Evolutionary conservation across 768 basidiomycete species (phyloP), one percentile per base, ranked within the genome.

Genomic region (Daedaleopsis nitida): DNA sequence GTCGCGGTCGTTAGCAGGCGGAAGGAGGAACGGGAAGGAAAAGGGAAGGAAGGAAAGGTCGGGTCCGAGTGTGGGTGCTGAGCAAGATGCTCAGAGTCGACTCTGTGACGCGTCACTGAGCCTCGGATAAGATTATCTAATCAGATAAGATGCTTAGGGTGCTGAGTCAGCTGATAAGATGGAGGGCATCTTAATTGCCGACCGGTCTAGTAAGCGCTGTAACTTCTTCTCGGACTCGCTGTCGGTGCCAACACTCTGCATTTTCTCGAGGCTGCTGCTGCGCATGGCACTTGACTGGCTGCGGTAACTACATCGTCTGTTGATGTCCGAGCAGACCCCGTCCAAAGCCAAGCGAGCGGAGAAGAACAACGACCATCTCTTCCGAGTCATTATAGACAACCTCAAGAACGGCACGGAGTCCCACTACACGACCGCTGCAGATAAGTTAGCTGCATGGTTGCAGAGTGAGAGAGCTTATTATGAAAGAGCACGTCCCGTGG

Each of bases 381-480:
- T 67, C 44, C 68, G 65, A 6, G 19, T 65, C 0, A 63, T 69
- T 27, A 50, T 52, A 10, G 56, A 55, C 51, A 58, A 60, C 10
- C 52, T 70, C 16, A 24, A 63, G 5, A 63, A 57, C 45, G 57
- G 47, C 19, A 55, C 35, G 5, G 34, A 50, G 6, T 35, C 23
- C 13, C 52, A 58, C 7, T 69, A 60, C 48, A 55, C 53, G 5
- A 35, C 62, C 12, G 51, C 63, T 0, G 60, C 66, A 17, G 58
- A 67, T 23, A 69, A 66, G 43, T 24, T 71, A 27, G 59, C 64
- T 5, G 39, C 0, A 9, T 71, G 68, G 68, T 21, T 66, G 24
- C 62, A 58, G 34, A 51, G 39, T 5, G 64, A 64, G 48, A 69
- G 63, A 52, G 70, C 70, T n/a, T 71, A 69, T 38, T 71, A 71